Base-by-base conservation (phyloP, 345 rosid genomes). In the Euphorbia pulcherrima region DNA sequence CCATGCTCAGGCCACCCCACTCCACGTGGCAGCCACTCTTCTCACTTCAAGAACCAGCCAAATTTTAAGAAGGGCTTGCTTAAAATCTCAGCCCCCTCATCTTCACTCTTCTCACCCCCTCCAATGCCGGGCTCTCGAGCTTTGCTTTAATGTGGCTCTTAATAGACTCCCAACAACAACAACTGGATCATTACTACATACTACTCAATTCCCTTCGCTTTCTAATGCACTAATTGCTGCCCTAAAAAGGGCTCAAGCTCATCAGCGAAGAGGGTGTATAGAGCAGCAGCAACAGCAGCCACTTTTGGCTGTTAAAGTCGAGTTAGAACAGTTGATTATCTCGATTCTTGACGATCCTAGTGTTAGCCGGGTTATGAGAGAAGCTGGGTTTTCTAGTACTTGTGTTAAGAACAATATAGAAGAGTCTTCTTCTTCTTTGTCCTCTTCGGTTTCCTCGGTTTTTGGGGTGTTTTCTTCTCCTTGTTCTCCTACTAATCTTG, bases 1-100 rank as follows among this genome's bases (percentile, higher is more conserved):
- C 80, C 98, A 92, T 87, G 92, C 94, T 68, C 98, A 92, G 77
- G 85, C 83, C 81, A 92, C 98, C 75, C 98, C 98, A 54, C 89
- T 92, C 57, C 83, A 84, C 46, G 85, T 84, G 4, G 85, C 85
- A 11, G 88, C 82, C 27, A 82, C 88, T 28, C 68, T 84, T 41
- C 79, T 82, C 35, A 75, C 76, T 64, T 74, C 82, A 37, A 74
- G 84, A 72, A 66, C 85, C 18, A 80, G 84, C 60, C 67, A n/a
- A n/a, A n/a, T 80, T 71, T 62, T 84, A 47, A 74, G 76, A 65
- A 79, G 83, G 59, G 85, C 85, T 60, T 84, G 88, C 39, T 75
- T 84, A 64, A 78, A 77, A 69, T 84, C 83, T 67, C 83, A 82
- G 46, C 78, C 74, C 33, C 82, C 60, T 55, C 9, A 77, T 20